phyloP scores from a whole-genome alignment of 441 rosid genomes.

The Eutrema salsugineum region DNA sequence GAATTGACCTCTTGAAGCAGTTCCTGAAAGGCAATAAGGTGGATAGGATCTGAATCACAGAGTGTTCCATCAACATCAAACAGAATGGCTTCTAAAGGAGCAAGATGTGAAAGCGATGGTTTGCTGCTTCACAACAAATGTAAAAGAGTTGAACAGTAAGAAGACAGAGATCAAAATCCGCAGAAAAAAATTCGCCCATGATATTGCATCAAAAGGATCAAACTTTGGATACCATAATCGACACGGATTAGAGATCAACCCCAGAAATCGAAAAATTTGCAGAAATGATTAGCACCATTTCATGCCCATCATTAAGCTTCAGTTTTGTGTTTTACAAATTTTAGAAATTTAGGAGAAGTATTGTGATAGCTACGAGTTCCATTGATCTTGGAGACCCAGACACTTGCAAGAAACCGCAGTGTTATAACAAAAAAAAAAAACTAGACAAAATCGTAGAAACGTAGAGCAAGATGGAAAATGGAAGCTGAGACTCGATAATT shows the following conservation, averaged over 20 bases:
- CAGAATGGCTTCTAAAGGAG: constrained; percentile 76
- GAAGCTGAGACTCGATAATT: background rate
- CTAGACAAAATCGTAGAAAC: background rate
- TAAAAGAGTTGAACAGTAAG: background rate
- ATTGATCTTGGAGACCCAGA: constrained; percentile 10
- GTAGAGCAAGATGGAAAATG: background rate
- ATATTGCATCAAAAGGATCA: constrained; percentile 8
- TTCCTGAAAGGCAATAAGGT: constrained; percentile 52
- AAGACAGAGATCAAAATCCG: background rate
- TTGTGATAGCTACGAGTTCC: background rate
- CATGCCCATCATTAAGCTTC: background rate
- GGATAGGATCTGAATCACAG: constrained; percentile 93
- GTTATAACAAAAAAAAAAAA: background rate
- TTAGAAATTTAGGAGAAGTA: background rate
- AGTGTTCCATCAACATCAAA: constrained; percentile 97
- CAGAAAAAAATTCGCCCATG: background rate
- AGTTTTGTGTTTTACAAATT: background rate
- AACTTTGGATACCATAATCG: background rate
- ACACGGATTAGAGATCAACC: background rate
- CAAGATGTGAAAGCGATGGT: constrained; percentile 50
- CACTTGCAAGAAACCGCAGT: background rate
- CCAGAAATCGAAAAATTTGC: background rate
- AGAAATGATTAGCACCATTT: background rate
- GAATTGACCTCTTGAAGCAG: constrained; percentile 72
- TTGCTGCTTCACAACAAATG: constrained; percentile 44